phyloP scores from a whole-genome alignment of 2,329 filamentous ascomycete genomes.

The Claviceps lovelessii region DNA sequence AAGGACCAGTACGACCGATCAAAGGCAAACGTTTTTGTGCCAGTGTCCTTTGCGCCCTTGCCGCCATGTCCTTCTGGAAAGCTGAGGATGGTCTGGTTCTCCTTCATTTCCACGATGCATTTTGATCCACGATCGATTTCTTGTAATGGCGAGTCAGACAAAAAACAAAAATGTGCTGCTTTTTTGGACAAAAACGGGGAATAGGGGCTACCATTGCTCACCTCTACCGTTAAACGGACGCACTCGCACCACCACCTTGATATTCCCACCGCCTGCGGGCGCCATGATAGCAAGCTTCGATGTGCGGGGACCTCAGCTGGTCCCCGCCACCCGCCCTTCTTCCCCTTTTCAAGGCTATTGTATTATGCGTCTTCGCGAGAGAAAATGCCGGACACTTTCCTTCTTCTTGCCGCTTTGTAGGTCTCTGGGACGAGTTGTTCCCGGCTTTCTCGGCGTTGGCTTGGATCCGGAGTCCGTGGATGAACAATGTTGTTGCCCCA shows the following conservation, averaged over 20 bases:
- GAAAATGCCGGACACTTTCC: slow-evolving; percentile 12
- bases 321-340: slow-evolving; percentile 10
- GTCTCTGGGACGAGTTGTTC: neutral
- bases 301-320: slow-evolving; percentile 22
- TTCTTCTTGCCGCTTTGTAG: neutral
- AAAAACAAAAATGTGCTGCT: neutral
- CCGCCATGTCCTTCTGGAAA: slow-evolving; percentile 49
- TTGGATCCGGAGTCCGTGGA: neutral
- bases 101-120: slow-evolving; percentile 97
- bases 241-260: slow-evolving; percentile 97
- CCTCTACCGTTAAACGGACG: slow-evolving; percentile 93
- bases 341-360: slow-evolving; percentile 15
- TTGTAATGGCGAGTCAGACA: slow-evolving; percentile 23
- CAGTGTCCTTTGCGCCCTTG: slow-evolving; percentile 57
- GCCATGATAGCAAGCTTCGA: slow-evolving; percentile 20
- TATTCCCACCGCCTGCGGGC: slow-evolving; percentile 72
- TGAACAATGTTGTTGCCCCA: neutral
- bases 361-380: slow-evolving; percentile 8
- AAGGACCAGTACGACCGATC: slow-evolving; percentile 99
- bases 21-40: slow-evolving; percentile 80
- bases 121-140: slow-evolving; percentile 82
- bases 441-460: neutral
- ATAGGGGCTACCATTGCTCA: slow-evolving; percentile 25
- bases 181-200: neutral
- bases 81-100: slow-evolving; percentile 71